Conservation (phyloP, 2,329 filamentous ascomycete genomes). For the Cercospora berteroae region DNA sequence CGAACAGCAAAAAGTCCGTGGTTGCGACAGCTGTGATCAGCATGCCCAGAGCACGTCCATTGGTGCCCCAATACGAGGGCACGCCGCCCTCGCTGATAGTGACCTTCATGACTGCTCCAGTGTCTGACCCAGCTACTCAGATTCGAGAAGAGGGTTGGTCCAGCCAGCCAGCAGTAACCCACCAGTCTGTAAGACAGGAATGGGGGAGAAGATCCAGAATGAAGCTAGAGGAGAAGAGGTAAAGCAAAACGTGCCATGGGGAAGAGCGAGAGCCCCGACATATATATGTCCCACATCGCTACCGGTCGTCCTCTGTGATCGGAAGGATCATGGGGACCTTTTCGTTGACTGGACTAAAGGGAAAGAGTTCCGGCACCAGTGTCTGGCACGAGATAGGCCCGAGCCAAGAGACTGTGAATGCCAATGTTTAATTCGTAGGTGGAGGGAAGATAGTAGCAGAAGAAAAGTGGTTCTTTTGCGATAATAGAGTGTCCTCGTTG, state of each 20-base stretch:
- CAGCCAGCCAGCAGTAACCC: background rate
- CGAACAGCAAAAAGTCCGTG: slow-evolving; percentile 21
- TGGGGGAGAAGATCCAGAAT: background rate
- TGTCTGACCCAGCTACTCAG: background rate
- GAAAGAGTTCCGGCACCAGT: background rate
- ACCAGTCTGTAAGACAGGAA: background rate
- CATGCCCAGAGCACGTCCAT: slow-evolving; percentile 19
- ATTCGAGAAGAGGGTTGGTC: background rate
- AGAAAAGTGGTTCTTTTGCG: background rate
- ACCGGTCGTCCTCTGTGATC: background rate
- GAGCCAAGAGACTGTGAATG: slow-evolving; percentile 1
- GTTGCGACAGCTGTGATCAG: slow-evolving; percentile 23
- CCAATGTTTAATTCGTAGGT: background rate
- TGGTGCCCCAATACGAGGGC: slow-evolving; percentile 27
- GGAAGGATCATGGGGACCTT: background rate
- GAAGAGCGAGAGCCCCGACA: background rate
- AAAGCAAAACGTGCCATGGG: slow-evolving; percentile 6
- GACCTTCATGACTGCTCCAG: slow-evolving; percentile 19
- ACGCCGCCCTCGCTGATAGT: slow-evolving; percentile 20
- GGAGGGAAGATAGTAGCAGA: background rate
- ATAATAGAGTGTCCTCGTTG: background rate
- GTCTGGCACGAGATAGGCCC: slow-evolving; percentile 3
- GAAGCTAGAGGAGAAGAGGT: slow-evolving; percentile 1
- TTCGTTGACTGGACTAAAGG: background rate
- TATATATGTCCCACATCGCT: slow-evolving; percentile 5